Base-by-base conservation (phyloP, 192 early-diverging fungal species). In the Piromyces finnis region DNA sequence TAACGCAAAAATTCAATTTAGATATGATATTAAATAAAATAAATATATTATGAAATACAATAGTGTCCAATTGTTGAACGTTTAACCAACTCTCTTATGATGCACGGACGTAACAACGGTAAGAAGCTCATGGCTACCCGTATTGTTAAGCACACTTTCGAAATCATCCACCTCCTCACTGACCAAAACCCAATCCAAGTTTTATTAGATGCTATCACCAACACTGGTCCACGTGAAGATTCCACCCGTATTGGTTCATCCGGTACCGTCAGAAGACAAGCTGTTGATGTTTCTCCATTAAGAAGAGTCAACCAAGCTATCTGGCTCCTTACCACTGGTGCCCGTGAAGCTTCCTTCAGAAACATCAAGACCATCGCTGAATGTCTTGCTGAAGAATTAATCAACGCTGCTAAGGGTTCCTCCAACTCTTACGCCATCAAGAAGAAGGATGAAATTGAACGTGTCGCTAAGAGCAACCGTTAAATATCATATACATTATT, bases 391-490 rank as follows among this genome's bases (percentile, higher is more conserved):
- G 96, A 99, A 91, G 96, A 99, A 90, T 92, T 99, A 83, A 98
- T 98, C 90, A 98, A 99, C 90, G 97, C 96, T 82, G 92, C 93
- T 84, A 94, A 92, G 96, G 96, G 97, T 81, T 97, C 96, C 79
- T 95, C 97, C 87, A 99, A 99, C 93, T 97, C 96, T 82, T 99
- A 99, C 87, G 97, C 96, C 84, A 99, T 98, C 94, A 99, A 98
- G 92, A 98, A 97, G 96, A 99, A 99, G 94, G 97, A 97, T 88
- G 96, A 97, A 86, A 87, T 96, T 80, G 94, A 94, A 88, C 94
- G 94, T 94, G 93, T 94, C 85, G 79, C 78, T 68, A 68, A 68
- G 51, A 68, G 51, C 7, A 68, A 68, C 51, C 51, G 51, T 68
- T 68, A 68, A 68, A 9, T n/a, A n/a, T 7, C 22, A n/a, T 68